Evolutionary conservation across 192 early-diverging fungal species (phyloP).

Genomic region (Coemansia sp.): DNA sequence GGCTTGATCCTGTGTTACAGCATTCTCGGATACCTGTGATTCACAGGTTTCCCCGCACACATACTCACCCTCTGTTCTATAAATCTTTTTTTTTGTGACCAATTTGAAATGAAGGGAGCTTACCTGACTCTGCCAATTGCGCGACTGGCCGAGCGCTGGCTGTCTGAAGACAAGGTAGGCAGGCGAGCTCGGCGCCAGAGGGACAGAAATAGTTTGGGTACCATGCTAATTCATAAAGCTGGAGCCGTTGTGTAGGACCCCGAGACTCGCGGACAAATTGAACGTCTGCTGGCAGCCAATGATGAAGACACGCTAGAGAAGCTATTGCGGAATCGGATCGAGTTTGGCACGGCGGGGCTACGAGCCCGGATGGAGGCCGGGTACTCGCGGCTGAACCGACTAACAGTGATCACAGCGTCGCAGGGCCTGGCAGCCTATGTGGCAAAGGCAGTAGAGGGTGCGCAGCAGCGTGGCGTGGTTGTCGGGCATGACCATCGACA

Average conservation of each 20-base stretch:
- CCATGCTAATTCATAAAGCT: background rate
- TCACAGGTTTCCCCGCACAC: no score
- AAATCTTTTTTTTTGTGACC: background rate
- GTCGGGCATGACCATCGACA: slow-evolving; percentile 95
- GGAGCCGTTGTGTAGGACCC: slow-evolving; percentile 20
- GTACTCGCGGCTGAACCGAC: slow-evolving; percentile 87
- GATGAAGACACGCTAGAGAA: slow-evolving; percentile 28
- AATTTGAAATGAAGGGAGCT: background rate
- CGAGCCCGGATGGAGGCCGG: slow-evolving; percentile 93
- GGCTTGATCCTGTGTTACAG: no score
- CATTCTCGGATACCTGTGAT: no score
- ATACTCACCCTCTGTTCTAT: no score
- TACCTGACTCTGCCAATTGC: slow-evolving; percentile 3
- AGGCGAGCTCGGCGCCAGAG: background rate
- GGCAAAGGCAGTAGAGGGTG: slow-evolving; percentile 55
- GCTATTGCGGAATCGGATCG: slow-evolving; percentile 55
- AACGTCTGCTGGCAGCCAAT: slow-evolving; percentile 20
- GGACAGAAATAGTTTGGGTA: background rate
- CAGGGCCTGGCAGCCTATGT: slow-evolving; percentile 82
- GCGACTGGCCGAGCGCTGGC: slow-evolving; percentile 44
- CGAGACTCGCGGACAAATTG: slow-evolving; percentile 43
- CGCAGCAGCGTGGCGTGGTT: slow-evolving; percentile 74
- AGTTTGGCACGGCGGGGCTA: slow-evolving; percentile 88
- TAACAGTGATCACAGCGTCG: slow-evolving; percentile 90
- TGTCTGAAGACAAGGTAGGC: slow-evolving; percentile 38